phyloP scores from a whole-genome alignment of 2,329 filamentous ascomycete species.

The Colletotrichum graminicola region DNA sequence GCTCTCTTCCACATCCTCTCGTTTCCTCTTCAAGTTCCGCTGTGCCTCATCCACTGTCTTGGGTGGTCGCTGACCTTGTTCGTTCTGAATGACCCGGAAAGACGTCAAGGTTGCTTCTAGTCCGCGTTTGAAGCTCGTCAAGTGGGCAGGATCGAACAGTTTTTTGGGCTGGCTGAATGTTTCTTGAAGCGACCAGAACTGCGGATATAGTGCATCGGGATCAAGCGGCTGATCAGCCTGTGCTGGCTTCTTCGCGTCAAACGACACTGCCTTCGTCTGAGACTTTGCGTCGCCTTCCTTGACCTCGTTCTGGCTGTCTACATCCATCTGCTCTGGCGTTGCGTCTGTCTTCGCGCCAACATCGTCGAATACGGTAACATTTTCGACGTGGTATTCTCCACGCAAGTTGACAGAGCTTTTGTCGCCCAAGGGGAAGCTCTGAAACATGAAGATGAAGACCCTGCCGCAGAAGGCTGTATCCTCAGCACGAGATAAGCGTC shows the following conservation, averaged over 20 bases:
- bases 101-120: slow-evolving; percentile 74
- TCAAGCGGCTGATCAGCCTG: slow-evolving; percentile 67
- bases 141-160: slow-evolving; percentile 78
- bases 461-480: slow-evolving; percentile 97
- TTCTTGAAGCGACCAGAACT: slow-evolving; percentile 94
- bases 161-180: slow-evolving; percentile 91
- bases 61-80: slow-evolving; percentile 59
- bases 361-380: slow-evolving; percentile 87
- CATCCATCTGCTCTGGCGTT: slow-evolving; percentile 71
- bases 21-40: slow-evolving; percentile 78
- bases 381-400: slow-evolving; percentile 96
- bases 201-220: slow-evolving; percentile 82
- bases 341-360: slow-evolving; percentile 50
- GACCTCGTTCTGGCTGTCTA: slow-evolving; percentile 65
- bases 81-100: slow-evolving; percentile 65
- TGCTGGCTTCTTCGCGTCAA: slow-evolving; percentile 57
- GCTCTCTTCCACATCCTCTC: slow-evolving; percentile 61
- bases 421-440: slow-evolving; percentile 95
- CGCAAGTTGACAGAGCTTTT: slow-evolving; percentile 97
- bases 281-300: slow-evolving; percentile 50
- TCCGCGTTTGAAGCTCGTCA: slow-evolving; percentile 84
- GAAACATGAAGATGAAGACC: slow-evolving; percentile 98
- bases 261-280: slow-evolving; percentile 58
- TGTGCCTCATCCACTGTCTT: slow-evolving; percentile 73
- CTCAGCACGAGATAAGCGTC: slow-evolving; percentile 92